Base-by-base conservation (phyloP, 2,329 filamentous ascomycete species). In the Dichotomopilus funicola region DNA sequence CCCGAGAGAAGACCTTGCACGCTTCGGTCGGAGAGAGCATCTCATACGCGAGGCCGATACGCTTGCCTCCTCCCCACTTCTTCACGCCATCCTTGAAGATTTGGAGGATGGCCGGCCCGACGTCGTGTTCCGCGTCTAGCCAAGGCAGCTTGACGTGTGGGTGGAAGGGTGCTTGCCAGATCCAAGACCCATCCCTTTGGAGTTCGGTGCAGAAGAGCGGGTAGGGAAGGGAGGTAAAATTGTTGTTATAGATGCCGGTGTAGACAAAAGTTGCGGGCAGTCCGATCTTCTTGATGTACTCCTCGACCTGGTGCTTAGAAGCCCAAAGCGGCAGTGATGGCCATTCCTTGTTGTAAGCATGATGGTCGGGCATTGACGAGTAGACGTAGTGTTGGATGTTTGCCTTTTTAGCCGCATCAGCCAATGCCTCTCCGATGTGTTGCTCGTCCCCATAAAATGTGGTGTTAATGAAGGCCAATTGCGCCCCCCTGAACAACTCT, bases 191-290 rank as follows among this genome's bases (percentile, higher is more conserved):
- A 65, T 96, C 90, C 1, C 78, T 71, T 71, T 90, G 85, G 47
- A 95, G 75, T 61, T 95, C 90, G 88, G 96, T 95, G 73, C 91
- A 94, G 75, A 97, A 97, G 4, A 97, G 79, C 1, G 94, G 94
- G 67, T 96, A 97, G 1, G 84, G 85, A 36, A 96, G 78, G 47
- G 89, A 94, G 35, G 92, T 97, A 73, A 97, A 99, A 70, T 99
- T 97, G 73, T 97, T 97, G 78, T 97, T 96, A 78, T 97, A 99
- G 65, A 96, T 96, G 57, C 92, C 94, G 8, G 91, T 90, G 72
- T 96, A 96, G 62, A 96, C 86, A 70, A 96, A 97, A 0, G 92
- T 97, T 1, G 91, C 85, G 0, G 89, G 89, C 9, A 96, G 78
- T 8, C 85, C 85, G 42, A 96, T 81, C 68, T 90, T 82, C 56